These are phyloP conservation scores for Fusarium tuaranense DNA, from an alignment of 2,329 filamentous ascomycete genomes.

Conservation along the genomic window DNA sequence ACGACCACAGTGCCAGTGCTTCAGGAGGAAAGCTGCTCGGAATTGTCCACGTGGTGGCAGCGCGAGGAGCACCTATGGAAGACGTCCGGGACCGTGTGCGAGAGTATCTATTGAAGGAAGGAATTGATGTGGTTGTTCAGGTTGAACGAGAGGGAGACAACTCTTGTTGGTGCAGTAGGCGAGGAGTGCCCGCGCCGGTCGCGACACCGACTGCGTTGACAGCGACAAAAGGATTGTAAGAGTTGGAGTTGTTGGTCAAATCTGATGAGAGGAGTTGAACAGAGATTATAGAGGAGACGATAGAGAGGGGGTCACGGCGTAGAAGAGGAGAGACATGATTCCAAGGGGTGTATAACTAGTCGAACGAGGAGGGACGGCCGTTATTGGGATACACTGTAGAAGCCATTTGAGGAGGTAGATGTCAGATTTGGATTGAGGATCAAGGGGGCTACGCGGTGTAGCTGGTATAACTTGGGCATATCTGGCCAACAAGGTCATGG, in stretches of 20 bases:
- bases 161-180: conserved; percentile 67
- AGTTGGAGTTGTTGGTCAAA: conserved; percentile 8
- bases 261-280: conserved; percentile 11
- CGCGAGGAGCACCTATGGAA: conserved; percentile 78
- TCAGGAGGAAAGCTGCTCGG: conserved; percentile 73
- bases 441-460: conserved; percentile 9
- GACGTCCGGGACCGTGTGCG: conserved; percentile 85
- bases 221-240: conserved; percentile 50
- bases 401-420: conserved; percentile 9
- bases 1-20: conserved; percentile 69
- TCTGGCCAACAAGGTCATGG: conserved; percentile 19
- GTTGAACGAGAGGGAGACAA: conserved; percentile 86
- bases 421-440: conserved; percentile 18
- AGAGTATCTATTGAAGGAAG: conserved; percentile 75
- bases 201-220: conserved; percentile 47
- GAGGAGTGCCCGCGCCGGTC: conserved; percentile 43
- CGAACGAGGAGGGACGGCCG: conserved; percentile 3
- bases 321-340: conserved; percentile 9
- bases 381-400: conserved; percentile 4
- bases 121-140: conserved; percentile 87
- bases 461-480: conserved; percentile 5
- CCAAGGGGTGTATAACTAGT: conserved; percentile 13
- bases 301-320: conserved; percentile 18
- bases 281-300: conserved; percentile 14
- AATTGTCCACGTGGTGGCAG: conserved; percentile 87